Base-by-base conservation (phyloP, 306 rosid species). In the Vigna mungo region DNA sequence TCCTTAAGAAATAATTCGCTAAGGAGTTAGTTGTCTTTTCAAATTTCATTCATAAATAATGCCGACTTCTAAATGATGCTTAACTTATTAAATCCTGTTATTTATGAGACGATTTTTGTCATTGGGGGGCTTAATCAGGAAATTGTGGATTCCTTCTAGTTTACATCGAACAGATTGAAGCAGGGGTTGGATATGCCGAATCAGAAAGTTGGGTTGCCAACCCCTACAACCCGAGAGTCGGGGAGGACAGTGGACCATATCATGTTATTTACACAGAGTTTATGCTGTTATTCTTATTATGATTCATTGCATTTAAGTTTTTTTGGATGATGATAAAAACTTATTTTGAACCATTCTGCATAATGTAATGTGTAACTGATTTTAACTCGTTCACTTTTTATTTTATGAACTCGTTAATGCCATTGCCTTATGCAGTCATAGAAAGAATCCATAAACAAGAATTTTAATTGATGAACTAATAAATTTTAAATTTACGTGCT, bases 121-220 rank as follows among this genome's bases (percentile, higher is more conserved):
- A 65, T 2, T 6, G 62, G 77, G 77, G 72, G 53, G 69, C 59
- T 37, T 16, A 63, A 74, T 65, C 37, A 53, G 48, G 47, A 51
- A 77, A 80, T 43, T 25, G 74, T 86, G 74, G 61, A 34, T 62
- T 63, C 72, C 76, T 68, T 64, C 36, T 62, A 27, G 56, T 80
- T 60, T 53, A 44, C 55, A 52, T 25, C 59, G 82, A 49, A 67
- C 52, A n/a, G 20, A 32, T 76, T 71, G 80, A 64, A 67, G 17
- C 20, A 47, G 75, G 25, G 62, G 36, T 68, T 79, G 27, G 39
- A 70, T 34, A 34, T 70, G 65, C 21, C 23, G 21, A 37, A 17
- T 72, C 41, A 62, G 34, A 58, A 43, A 37, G 41, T 32, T 47
- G 62, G 11, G 12, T 71, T 15, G 47, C 56, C 70, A 6, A 34